A percentile compares a stretch with the other conserved stretches of the same genome.
Conservation (phyloP, 305 asterid species). For the Plantago rigida region DNA sequence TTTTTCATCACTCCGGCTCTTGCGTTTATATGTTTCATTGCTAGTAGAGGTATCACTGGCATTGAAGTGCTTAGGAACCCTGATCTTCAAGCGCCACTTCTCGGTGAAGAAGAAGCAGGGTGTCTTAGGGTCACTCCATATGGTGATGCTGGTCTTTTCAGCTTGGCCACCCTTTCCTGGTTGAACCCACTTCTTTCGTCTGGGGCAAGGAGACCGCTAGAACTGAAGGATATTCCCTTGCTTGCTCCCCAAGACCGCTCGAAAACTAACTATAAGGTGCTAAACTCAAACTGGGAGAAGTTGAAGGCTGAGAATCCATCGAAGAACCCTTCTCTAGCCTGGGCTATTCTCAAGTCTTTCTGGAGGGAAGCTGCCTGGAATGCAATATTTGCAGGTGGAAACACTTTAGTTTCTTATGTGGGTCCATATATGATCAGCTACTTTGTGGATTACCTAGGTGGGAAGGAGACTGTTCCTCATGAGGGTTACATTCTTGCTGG, state of each 20-base stretch:
- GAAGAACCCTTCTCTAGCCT: conserved; percentile 64
- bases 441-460: conserved; percentile 84
- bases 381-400: conserved; percentile 76
- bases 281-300: conserved; percentile 82
- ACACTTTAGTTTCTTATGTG: conserved; percentile 83
- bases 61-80: conserved; percentile 49
- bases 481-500: conserved; percentile 92
- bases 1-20: conserved; percentile 56
- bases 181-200: conserved; percentile 79
- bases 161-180: conserved; percentile 90
- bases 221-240: conserved; percentile 77
- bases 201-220: conserved; percentile 89
- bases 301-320: conserved; percentile 54
- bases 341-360: conserved; percentile 80
- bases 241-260: conserved; percentile 86
- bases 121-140: conserved; percentile 87
- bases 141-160: conserved; percentile 71
- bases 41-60: conserved; percentile 58
- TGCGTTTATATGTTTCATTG: conserved; percentile 60
- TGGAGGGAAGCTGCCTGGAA: conserved; percentile 92
- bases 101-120: conserved; percentile 71
- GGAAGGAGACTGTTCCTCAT: conserved; percentile 58
- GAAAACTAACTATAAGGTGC: conserved; percentile 61
- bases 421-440: conserved; percentile 95
- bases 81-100: conserved; percentile 65